Evolutionary conservation across 306 rosid genomes (phyloP).

Genomic region (Cajanus cajan): DNA sequence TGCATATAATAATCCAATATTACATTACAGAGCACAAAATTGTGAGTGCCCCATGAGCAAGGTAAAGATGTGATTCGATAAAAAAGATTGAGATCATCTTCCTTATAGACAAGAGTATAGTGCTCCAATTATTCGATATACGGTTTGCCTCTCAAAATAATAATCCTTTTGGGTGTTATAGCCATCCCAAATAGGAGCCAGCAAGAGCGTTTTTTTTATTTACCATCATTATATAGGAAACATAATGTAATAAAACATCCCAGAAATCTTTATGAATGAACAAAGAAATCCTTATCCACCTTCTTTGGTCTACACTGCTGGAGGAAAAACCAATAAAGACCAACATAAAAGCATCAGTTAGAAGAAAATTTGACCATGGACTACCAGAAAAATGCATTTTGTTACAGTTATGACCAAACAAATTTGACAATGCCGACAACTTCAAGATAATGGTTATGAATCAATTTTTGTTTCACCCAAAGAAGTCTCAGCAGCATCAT

Average conservation of each 20-base stretch:
- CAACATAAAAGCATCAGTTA: constrained; percentile 5
- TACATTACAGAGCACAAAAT: neutral
- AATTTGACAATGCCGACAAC: constrained; percentile 8
- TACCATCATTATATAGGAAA: neutral
- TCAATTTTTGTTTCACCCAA: constrained; percentile 36
- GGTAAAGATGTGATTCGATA: neutral
- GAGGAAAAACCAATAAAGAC: neutral
- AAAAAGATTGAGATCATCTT: too few relatives aligned
- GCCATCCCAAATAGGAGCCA: neutral
- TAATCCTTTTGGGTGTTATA: neutral
- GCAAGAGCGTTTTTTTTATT: neutral
- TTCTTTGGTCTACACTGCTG: neutral
- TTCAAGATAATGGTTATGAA: constrained; percentile 36
- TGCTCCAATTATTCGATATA: neutral
- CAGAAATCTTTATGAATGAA: neutral
- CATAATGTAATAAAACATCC: neutral
- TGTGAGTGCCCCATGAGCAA: neutral
- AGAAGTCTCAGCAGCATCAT: constrained; percentile 42
- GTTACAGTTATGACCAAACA: constrained; percentile 6
- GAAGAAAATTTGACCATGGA: neutral
- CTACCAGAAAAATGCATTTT: constrained; percentile 3
- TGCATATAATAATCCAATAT: neutral
- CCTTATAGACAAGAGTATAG: too few relatives aligned
- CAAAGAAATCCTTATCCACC: constrained; percentile 24
- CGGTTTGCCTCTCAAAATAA: neutral